phyloP scores from a whole-genome alignment of 306 rosid species.

The Malus sylvestris region DNA sequence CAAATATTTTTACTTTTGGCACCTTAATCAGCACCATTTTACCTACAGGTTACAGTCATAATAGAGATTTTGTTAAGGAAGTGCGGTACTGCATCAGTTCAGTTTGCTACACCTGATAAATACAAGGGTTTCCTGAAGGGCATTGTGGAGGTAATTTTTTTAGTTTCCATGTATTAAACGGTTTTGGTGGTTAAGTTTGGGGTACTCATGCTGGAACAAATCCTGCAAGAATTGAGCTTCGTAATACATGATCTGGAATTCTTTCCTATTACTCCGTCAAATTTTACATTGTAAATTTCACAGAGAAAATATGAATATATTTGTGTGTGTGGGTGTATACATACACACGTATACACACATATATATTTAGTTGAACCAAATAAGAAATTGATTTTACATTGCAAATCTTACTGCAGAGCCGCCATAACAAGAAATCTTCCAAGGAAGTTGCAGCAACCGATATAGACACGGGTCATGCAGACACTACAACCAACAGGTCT shows the following conservation, averaged over 20 bases:
- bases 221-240: background rate
- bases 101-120: slow-evolving; percentile 56
- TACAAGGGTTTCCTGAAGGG: slow-evolving; percentile 55
- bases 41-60: slow-evolving; percentile 60
- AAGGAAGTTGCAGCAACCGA: slow-evolving; percentile 27
- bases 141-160: slow-evolving; percentile 51
- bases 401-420: slow-evolving; percentile 48
- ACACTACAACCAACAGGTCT: slow-evolving; percentile 48
- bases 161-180: background rate
- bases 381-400: background rate
- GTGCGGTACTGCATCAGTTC: slow-evolving; percentile 72
- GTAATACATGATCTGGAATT: background rate
- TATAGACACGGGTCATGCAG: slow-evolving; percentile 26
- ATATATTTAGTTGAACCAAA: background rate
- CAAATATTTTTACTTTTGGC: background rate
- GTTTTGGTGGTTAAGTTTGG: background rate
- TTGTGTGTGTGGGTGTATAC: too few relatives aligned
- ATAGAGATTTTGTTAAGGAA: slow-evolving; percentile 74
- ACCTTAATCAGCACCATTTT: background rate
- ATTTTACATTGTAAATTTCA: background rate
- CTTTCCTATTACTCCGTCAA: background rate
- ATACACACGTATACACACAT: too few relatives aligned
- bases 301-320: background rate
- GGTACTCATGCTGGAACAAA: background rate
- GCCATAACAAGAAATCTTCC: slow-evolving; percentile 47